Evolutionary conservation across 2,329 filamentous ascomycete genomes (phyloP).

Genomic region (Mycosphaerella sp.): DNA sequence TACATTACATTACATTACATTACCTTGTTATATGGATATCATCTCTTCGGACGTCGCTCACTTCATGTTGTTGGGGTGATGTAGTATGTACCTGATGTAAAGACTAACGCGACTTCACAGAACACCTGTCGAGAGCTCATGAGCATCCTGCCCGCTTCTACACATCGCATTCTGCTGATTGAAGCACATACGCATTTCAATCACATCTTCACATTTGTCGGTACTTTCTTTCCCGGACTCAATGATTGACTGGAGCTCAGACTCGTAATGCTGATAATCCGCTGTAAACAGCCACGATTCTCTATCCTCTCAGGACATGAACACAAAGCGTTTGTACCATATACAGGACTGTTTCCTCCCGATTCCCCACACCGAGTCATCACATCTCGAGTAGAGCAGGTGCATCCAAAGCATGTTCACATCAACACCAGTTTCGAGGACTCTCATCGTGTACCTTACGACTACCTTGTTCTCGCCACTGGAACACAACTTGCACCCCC

Average conservation of each 20-base stretch:
- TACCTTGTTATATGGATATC: too few relatives aligned
- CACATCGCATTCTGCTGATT: conserved; percentile 19
- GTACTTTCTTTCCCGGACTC: background rate
- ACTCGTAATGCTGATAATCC: background rate
- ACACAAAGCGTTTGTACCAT: conserved; percentile 23
- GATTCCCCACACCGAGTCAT: conserved; percentile 14
- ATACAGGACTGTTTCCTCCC: conserved; percentile 15
- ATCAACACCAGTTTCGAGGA: conserved; percentile 18
- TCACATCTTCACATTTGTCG: conserved; percentile 22
- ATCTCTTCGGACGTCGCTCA: too few relatives aligned
- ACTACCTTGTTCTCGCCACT: conserved; percentile 23
- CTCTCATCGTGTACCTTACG: conserved; percentile 16
- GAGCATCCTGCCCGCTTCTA: conserved; percentile 13
- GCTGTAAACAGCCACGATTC: conserved; percentile 16
- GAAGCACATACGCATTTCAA: conserved; percentile 22
- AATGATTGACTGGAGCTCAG: background rate
- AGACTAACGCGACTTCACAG: background rate
- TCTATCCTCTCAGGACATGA: conserved; percentile 21
- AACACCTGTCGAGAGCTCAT: conserved; percentile 18
- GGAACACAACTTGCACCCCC: conserved; percentile 18
- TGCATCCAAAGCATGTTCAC: conserved; percentile 14
- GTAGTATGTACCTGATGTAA: too few relatives aligned
- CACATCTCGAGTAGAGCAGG: conserved; percentile 15
- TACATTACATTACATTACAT: too few relatives aligned
- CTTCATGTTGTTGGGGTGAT: too few relatives aligned